Evolutionary conservation across 2,329 filamentous ascomycete genomes (phyloP), one percentile per base, ranked within the genome.

Genomic region (Dryadomyces sulphureus): DNA sequence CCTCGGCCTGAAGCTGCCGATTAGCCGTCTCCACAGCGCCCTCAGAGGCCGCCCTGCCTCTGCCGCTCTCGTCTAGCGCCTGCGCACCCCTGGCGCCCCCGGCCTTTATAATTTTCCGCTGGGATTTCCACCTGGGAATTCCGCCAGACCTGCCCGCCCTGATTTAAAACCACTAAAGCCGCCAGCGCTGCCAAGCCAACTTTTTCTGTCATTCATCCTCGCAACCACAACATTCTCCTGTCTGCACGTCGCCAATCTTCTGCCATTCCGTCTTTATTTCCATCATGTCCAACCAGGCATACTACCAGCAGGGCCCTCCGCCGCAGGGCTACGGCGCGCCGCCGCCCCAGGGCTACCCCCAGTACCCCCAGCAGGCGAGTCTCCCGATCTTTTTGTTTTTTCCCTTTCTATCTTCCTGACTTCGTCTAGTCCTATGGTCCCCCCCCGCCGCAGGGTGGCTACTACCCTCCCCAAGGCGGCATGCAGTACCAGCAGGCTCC

Each of bases 401-500:
- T 20, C 25, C 19, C 8, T 39, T 41, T 41, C 36, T 9, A 38
- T 21, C 35, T 20, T 46, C 30, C 5, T 32, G 41, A 52, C 17
- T 48, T 48, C 14, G 41, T 9, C 9, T 19, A 62, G 65, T 57
- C 61, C 19, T 68, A 68, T 54, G 60, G 53, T 22, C 48, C 56
- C 47, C 65, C 58, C 50, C 63, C 56, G 48, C 59, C 59, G 44
- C 39, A 41, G 9, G 30, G 14, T 7, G 61, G 61, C 50, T 64
- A 65, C 56, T 66, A 69, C 54, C 67, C 66, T 39, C 62, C 63
- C 39, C 65, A 66, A 50, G 49, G 45, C 25, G 46, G 45, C 46
- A 69, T 69, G 64, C 62, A 66, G 48, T 67, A 69, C 54, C 64
- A 69, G 52, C 65, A 67, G 50, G 63, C 64, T 50, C 60, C 60